Evolutionary conservation across 2,329 filamentous ascomycete species (phyloP), one percentile per base, ranked within the genome.

Genomic region (Aspergillus neoniger): DNA sequence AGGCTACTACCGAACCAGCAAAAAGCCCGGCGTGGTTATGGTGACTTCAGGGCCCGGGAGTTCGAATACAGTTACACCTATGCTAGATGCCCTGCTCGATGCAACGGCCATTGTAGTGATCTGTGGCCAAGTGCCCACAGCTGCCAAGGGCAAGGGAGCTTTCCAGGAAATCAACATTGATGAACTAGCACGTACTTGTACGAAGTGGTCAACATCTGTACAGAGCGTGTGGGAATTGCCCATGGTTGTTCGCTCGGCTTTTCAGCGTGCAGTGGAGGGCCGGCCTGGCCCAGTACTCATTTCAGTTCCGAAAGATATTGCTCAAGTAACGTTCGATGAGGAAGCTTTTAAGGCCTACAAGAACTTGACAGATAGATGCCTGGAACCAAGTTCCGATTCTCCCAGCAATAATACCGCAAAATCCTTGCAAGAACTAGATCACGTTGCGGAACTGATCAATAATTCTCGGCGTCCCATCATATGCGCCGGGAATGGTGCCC

Each of bases 161-260:
- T 97, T 97, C 83, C 94, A 98, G 76, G 93, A 97, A 79, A 92
- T 91, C 48, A 93, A 98, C 72, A 87, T 95, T 38, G 82, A 96
- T 59, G 92, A 92, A 63, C 96, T 98, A 73, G 94, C 91, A 23
- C 86, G 91, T 70, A 86, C 92, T 9, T 96, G 92, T 83, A 96
- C 92, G 66, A 97, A 97, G 81, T 98, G 94, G 94, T 97, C 96
- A 71, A 90, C 95, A 61, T 94, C 96, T 90, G 91, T 96, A 43
- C 95, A 93, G 83, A 92, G 88, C 76, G 87, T 96, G 50, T 91
- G 91, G 36, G 93, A 98, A 77, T 82, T 97, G 50, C 93, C 94
- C 19, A 86, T 89, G 69, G 85, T 91, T 64, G 96, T 97, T 72
- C 96, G 96, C 75, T 93, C 96, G 79, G 94, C 94, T 43, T 97